These are phyloP conservation scores for Murraya koenigii DNA, from an alignment of 345 rosid genomes.

Conservation along the genomic window DNA sequence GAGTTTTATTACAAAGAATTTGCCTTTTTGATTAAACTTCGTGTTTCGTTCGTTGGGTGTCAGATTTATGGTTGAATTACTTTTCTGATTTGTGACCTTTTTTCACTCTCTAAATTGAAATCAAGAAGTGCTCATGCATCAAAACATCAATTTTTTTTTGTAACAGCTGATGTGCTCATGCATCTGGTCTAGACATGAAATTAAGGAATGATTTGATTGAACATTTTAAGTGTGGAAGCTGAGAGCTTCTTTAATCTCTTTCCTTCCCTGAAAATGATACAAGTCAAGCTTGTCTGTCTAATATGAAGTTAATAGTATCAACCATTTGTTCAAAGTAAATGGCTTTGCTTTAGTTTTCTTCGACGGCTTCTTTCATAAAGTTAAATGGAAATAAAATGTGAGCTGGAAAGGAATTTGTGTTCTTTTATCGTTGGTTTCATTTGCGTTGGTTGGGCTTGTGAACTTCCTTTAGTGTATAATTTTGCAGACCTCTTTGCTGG, in stretches of 20 bases:
- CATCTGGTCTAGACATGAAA: not conserved
- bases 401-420: not conserved
- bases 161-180: not conserved
- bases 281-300: not conserved
- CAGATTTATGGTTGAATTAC: not conserved
- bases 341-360: not conserved
- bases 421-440: not conserved
- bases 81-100: not conserved
- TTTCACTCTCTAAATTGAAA: not conserved
- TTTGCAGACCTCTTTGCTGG: slow-evolving; percentile 87
- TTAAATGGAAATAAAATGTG: not conserved
- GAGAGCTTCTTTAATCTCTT: not conserved
- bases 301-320: not conserved
- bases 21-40: not conserved
- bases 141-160: not conserved
- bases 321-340: not conserved
- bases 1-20: not conserved
- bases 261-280: not conserved
- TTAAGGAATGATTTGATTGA: no score
- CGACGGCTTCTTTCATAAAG: not conserved
- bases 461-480: slow-evolving; percentile 18
- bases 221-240: not conserved
- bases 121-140: not conserved
- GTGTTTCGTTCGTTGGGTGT: not conserved
- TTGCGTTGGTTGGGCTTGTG: not conserved